Percentiles rank a stretch among this genome's conserved stretches.
Conservation (phyloP, 345 rosid species). For the Citrus trifoliata region DNA sequence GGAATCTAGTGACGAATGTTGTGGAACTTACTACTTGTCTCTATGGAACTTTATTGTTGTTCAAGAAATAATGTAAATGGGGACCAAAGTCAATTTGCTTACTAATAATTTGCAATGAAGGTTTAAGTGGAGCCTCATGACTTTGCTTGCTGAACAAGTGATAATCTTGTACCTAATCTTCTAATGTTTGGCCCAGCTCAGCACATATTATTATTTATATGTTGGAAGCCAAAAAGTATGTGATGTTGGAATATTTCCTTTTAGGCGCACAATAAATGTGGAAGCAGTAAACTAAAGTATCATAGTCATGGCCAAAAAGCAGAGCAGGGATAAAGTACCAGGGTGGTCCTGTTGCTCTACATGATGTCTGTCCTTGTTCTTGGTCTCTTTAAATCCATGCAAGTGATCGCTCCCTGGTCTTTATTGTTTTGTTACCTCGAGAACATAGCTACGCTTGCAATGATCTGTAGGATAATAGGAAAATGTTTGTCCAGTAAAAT, state of each 20-base stretch:
- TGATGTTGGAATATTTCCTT: background rate
- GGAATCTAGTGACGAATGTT: slow-evolving; percentile 25
- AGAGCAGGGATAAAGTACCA: background rate
- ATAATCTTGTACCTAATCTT: slow-evolving; percentile 8
- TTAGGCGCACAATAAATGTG: slow-evolving; percentile 13
- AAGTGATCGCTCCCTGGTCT: background rate
- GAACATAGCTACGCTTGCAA: background rate
- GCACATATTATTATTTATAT: background rate
- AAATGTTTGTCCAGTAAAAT: background rate
- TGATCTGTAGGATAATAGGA: background rate
- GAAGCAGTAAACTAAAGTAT: slow-evolving; percentile 5
- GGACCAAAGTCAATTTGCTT: slow-evolving; percentile 10
- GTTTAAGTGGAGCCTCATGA: background rate
- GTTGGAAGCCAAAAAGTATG: background rate
- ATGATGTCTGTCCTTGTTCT: background rate
- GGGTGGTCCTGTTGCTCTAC: background rate
- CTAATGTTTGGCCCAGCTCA: background rate
- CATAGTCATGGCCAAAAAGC: background rate
- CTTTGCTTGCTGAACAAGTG: background rate
- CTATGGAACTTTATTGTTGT: slow-evolving; percentile 6
- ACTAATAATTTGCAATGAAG: background rate
- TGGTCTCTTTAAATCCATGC: background rate
- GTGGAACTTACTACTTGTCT: slow-evolving; percentile 13
- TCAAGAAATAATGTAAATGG: background rate
- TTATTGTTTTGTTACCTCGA: background rate